Evolutionary conservation across 225 moss, liverwort and hornwort species (phyloP).

Genomic region (Takakia lepidozioides): DNA sequence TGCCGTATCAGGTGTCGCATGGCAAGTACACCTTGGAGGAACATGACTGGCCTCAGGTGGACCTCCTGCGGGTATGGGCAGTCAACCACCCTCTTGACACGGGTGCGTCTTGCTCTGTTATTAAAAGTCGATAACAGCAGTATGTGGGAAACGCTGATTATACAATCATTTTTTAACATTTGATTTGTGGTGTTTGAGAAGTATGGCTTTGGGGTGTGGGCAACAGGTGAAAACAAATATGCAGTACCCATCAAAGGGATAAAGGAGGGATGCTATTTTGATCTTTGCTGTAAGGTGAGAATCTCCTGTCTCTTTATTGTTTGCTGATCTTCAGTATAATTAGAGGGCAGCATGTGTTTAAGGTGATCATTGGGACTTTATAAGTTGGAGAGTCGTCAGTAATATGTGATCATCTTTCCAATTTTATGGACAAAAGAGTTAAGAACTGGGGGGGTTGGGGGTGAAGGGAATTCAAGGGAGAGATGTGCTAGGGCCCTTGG

Average conservation of each 20-base stretch:
- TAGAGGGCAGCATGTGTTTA: too few species aligned
- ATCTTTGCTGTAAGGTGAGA: constrained; percentile 88
- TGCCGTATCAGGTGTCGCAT: constrained; percentile 74
- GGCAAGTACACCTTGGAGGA: constrained; percentile 48
- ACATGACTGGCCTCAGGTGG: constrained; percentile 37
- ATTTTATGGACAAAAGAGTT: too few species aligned
- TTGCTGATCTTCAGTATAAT: too few species aligned
- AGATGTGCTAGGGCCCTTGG: not conserved
- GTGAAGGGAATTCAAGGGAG: not conserved
- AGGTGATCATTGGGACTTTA: too few species aligned
- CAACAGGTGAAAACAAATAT: constrained; percentile 56
- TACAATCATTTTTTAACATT: constrained; percentile 15
- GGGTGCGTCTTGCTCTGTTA: too few species aligned
- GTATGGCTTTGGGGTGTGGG: not conserved
- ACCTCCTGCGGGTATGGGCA: constrained; percentile 66
- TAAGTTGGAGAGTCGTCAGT: too few species aligned
- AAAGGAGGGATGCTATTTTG: constrained; percentile 56
- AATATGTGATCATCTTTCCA: too few species aligned
- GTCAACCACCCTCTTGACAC: constrained; percentile 29
- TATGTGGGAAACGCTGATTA: too few species aligned
- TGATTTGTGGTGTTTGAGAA: constrained; percentile 1
- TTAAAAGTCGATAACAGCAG: too few species aligned
- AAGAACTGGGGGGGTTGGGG: too few species aligned
- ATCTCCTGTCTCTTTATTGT: too few species aligned
- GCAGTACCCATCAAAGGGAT: constrained; percentile 68